Conservation (phyloP, 352 stramenopile genomes). For the Globisporangium solare region DNA sequence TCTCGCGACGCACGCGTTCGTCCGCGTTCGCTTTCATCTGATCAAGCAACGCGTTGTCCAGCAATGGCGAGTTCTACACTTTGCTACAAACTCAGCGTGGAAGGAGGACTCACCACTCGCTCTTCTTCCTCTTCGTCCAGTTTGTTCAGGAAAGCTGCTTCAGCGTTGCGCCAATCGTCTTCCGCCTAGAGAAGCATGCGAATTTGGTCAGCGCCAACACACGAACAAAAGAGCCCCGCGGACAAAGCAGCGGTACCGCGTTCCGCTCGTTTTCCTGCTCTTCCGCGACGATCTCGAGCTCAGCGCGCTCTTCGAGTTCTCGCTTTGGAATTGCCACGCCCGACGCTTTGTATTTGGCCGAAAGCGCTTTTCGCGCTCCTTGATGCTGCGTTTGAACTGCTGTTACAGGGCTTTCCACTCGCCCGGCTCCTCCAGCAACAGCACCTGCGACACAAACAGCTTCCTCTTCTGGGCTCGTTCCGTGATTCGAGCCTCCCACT, state of each 20-base stretch:
- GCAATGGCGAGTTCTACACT: too few species aligned
- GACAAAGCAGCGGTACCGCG: slow-evolving; percentile 15
- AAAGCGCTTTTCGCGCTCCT: slow-evolving; percentile 30
- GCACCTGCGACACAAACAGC: slow-evolving; percentile 41
- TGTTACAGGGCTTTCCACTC: slow-evolving; percentile 43
- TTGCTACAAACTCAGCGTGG: background rate
- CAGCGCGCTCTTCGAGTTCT: slow-evolving; percentile 48
- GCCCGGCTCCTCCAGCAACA: slow-evolving; percentile 44
- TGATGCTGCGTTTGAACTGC: slow-evolving; percentile 28
- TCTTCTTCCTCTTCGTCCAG: slow-evolving; percentile 41
- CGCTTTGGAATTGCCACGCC: slow-evolving; percentile 32
- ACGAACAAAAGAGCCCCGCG: background rate
- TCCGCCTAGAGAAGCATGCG: slow-evolving; percentile 19
- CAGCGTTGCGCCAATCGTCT: slow-evolving; percentile 44
- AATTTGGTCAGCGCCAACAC: background rate
- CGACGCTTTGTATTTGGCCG: slow-evolving; percentile 40
- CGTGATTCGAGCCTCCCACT: slow-evolving; percentile 39
- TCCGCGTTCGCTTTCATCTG: slow-evolving; percentile 42
- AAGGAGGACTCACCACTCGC: slow-evolving; percentile 24
- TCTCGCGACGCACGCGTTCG: slow-evolving; percentile 28
- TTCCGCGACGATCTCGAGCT: slow-evolving; percentile 44
- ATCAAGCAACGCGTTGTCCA: background rate
- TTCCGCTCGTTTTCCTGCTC: slow-evolving; percentile 43
- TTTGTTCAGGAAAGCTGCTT: slow-evolving; percentile 49
- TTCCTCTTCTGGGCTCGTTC: slow-evolving; percentile 20